Base-by-base conservation (phyloP, 2,329 filamentous ascomycete species). In the Lachnellula cervina region DNA sequence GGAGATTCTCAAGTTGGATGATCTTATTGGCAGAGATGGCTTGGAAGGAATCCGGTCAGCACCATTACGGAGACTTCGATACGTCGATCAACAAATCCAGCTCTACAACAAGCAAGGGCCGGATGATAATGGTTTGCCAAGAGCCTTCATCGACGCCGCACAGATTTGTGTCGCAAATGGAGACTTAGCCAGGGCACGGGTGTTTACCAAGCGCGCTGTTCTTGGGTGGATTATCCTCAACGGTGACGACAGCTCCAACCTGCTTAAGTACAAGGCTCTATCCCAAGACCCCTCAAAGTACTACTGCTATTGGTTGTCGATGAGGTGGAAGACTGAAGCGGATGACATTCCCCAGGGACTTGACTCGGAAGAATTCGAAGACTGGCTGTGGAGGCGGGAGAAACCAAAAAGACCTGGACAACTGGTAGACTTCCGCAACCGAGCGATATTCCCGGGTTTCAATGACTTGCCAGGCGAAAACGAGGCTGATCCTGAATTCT, bases 161-260 rank as follows among this genome's bases (percentile, higher is more conserved):
- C 58, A 68, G 42, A 59, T 70, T 42, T 55, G 53, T 42, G 64
- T 72, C 45, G 62, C 61, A 9, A 64, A 70, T 65, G 59, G 66
- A 9, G 69, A 72, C 57, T 52, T 69, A 21, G 68, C 64, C 32
- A 69, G 70, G 57, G 70, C 55, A 55, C 58, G 59, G 7, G 53
- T 70, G 40, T 71, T 72, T 40, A 57, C 55, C 6, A 53, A 66
- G 52, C 56, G 52, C 45, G 64, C 63, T 19, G 52, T 28, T 38
- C 52, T 44, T 60, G 51, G 23, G n/a, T 64, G 58, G 54, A 51
- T 16, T 17, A 53, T 32, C 0, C 21, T 46, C 28, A n/a, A 23
- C 28, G 58, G 61, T 19, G 48, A 46, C 17, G 61, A 65, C 37
- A 57, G 61, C 53, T 32, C 35, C 13, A 5, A 55, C 43, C 54